phyloP scores from a whole-genome alignment of 345 rosid genomes.

The Populus alba region DNA sequence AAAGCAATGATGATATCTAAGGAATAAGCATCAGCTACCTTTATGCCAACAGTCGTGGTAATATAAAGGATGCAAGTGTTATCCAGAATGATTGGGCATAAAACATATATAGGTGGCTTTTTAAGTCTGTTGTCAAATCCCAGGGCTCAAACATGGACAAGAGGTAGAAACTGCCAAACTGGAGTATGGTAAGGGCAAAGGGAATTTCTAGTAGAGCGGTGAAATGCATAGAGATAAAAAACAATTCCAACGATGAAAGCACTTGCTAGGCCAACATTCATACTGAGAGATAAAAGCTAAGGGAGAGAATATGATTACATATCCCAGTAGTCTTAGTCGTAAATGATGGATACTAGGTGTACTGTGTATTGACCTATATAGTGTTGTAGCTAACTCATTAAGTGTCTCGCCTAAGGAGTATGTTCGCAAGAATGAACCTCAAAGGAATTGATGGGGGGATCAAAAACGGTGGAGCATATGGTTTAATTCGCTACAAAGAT shows the following conservation, averaged over 20 bases:
- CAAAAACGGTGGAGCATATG: too few relatives aligned
- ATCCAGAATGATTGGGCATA: background rate
- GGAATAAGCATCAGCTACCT: background rate
- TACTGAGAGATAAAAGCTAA: too few relatives aligned
- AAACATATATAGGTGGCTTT: too few relatives aligned
- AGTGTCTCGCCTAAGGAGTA: too few relatives aligned
- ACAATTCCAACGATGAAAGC: background rate
- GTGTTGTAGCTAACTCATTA: background rate
- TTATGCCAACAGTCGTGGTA: background rate
- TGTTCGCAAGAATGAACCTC: too few relatives aligned
- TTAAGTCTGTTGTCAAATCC: background rate
- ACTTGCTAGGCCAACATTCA: background rate
- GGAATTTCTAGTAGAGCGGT: background rate
- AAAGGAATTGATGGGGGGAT: too few relatives aligned
- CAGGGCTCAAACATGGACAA: background rate
- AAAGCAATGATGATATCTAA: background rate
- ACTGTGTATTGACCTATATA: background rate
- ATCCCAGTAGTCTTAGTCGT: background rate
- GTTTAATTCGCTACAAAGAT: too few relatives aligned
- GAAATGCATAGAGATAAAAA: background rate
- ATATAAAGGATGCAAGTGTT: background rate
- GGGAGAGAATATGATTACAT: too few relatives aligned
- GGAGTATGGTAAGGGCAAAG: background rate
- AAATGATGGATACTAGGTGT: background rate
- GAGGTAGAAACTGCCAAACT: background rate